Evolutionary conservation across 768 basidiomycete genomes (phyloP).

Genomic region (Fomitopsis pulvina): DNA sequence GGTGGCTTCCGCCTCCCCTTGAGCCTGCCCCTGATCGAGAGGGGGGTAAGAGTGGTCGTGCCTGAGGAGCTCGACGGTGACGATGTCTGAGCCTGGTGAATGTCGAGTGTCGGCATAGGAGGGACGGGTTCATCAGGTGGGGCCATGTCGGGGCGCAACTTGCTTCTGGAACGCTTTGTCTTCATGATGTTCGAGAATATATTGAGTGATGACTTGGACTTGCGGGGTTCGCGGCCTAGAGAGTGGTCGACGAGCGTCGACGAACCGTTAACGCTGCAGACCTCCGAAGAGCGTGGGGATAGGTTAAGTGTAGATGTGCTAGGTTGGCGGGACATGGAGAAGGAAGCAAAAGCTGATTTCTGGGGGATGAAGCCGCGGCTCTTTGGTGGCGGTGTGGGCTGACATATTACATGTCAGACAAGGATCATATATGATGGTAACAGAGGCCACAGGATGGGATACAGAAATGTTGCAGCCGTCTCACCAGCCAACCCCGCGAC

Average conservation of each 20-base stretch:
- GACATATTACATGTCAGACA: too few species aligned
- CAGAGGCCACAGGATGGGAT: neutral
- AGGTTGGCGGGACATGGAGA: constrained; percentile 31
- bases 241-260: constrained; percentile 18
- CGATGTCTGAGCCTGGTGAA: constrained; percentile 1
- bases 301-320: constrained; percentile 18
- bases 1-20: constrained; percentile 26
- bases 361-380: constrained; percentile 26
- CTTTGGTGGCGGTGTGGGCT: constrained; percentile 43
- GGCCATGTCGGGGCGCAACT: constrained; percentile 30
- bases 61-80: neutral
- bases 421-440: constrained; percentile 1
- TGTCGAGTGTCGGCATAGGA: constrained; percentile 15
- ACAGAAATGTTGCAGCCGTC: neutral
- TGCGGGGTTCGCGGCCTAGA: constrained; percentile 33
- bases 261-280: constrained; percentile 18
- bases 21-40: constrained; percentile 15
- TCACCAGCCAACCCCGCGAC: too few species aligned
- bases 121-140: constrained; percentile 28
- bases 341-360: constrained; percentile 37
- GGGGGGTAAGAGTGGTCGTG: neutral
- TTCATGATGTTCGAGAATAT: constrained; percentile 35
- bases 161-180: constrained; percentile 30
- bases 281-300: constrained; percentile 15
- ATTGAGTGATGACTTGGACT: constrained; percentile 41